Evolutionary conservation across 176 grass and related monocot species (phyloP).

Genomic region (Musa schizocarpa): DNA sequence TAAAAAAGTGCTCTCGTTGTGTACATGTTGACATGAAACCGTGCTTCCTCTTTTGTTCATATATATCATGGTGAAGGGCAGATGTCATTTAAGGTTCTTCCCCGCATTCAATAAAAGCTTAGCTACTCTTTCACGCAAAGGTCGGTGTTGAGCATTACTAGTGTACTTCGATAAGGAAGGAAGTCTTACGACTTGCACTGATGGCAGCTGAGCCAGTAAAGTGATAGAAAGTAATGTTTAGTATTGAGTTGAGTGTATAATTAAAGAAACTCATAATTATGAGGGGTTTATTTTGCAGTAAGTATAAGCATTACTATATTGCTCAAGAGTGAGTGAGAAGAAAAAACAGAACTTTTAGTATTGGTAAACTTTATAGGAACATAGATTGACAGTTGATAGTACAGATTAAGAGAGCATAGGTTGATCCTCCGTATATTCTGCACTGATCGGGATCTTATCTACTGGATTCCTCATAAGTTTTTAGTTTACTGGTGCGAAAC

Average conservation of each 20-base stretch:
- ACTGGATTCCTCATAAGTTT: too few relatives aligned
- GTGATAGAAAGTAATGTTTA: too few relatives aligned
- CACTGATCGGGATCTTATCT: too few relatives aligned
- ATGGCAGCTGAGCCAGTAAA: background rate
- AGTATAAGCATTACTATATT: too few relatives aligned
- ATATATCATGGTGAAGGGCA: background rate
- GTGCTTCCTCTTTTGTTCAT: background rate
- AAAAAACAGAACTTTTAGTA: background rate
- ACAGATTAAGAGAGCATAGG: too few relatives aligned
- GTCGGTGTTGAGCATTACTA: constrained; percentile 11
- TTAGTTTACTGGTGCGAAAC: too few relatives aligned
- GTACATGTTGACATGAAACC: background rate
- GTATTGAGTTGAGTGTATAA: too few relatives aligned
- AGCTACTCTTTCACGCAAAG: constrained; percentile 24
- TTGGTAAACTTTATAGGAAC: too few relatives aligned
- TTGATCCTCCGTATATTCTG: too few relatives aligned
- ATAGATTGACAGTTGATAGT: too few relatives aligned
- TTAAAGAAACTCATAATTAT: too few relatives aligned
- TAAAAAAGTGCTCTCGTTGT: background rate
- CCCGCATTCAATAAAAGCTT: constrained; percentile 26
- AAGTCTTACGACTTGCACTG: background rate
- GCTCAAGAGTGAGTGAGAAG: background rate
- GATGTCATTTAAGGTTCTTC: constrained; percentile 5
- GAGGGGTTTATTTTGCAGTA: too few relatives aligned
- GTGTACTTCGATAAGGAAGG: background rate